Percentiles rank a stretch among this genome's conserved stretches.
Evolutionary conservation across 192 early-diverging fungal species (phyloP).

Genomic region (Dissophora ornata): DNA sequence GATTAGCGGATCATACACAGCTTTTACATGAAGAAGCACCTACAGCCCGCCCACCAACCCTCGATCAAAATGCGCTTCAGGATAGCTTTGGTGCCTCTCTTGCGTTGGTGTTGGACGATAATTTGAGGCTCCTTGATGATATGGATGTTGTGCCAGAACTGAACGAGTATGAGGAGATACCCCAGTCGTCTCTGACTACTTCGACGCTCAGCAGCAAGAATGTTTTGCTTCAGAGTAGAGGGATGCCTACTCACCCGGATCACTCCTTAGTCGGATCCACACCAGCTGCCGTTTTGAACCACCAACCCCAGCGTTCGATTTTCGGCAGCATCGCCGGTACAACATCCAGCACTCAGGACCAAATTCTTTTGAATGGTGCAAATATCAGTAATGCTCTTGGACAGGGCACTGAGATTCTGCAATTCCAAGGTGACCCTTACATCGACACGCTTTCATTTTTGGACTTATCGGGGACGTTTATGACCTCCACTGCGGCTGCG

Average conservation of each 20-base stretch:
- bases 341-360: constrained; percentile 1
- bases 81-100: constrained; percentile 36
- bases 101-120: constrained; percentile 25
- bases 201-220: background rate
- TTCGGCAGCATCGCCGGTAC: constrained; percentile 2
- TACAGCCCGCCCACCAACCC: background rate
- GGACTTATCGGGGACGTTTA: constrained; percentile 23
- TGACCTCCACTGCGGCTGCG: constrained; percentile 1
- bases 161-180: constrained; percentile 20
- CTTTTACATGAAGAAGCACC: constrained; percentile 9
- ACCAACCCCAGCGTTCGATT: background rate
- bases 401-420: constrained; percentile 1
- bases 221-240: background rate
- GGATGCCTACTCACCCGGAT: background rate
- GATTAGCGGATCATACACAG: constrained; percentile 7
- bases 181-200: background rate
- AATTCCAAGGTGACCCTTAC: constrained; percentile 24
- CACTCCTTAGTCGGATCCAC: constrained; percentile 2
- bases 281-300: background rate
- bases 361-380: background rate
- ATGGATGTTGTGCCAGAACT: constrained; percentile 30
- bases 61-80: constrained; percentile 12
- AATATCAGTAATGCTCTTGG: background rate
- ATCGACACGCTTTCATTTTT: constrained; percentile 29
- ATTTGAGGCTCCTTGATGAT: constrained; percentile 34